These are phyloP conservation scores for Piedraia hortae DNA, from an alignment of 2,329 filamentous ascomycete species.

Conservation along the genomic window DNA sequence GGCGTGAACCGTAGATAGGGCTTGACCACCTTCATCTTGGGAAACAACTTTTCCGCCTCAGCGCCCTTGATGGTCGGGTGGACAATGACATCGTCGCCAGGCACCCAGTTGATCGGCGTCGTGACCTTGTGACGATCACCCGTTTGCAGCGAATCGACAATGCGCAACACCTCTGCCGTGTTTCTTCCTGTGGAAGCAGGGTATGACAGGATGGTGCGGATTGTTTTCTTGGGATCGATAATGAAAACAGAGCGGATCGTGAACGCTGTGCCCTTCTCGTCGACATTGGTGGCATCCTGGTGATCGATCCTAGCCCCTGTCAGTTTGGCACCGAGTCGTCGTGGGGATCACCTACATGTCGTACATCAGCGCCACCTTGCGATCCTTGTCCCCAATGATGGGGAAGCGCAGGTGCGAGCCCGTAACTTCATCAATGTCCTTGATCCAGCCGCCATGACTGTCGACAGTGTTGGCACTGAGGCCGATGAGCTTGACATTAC, in stretches of 20 bases:
- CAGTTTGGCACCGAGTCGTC: background rate
- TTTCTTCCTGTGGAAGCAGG: constrained; percentile 32
- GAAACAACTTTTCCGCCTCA: constrained; percentile 30
- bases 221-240: constrained; percentile 37
- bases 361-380: constrained; percentile 23
- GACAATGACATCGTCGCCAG: constrained; percentile 32
- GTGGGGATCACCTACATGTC: constrained; percentile 18
- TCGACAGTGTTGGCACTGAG: constrained; percentile 24
- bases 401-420: constrained; percentile 22
- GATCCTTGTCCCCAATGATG: constrained; percentile 26
- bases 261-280: constrained; percentile 28
- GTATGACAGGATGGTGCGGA: constrained; percentile 34
- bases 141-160: constrained; percentile 25
- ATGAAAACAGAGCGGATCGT: constrained; percentile 38
- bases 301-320: constrained; percentile 18
- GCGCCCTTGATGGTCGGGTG: constrained; percentile 30
- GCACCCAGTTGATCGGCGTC: constrained; percentile 34
- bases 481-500: constrained; percentile 33
- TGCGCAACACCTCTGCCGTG: constrained; percentile 24
- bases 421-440: constrained; percentile 25
- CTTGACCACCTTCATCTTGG: constrained; percentile 31
- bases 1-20: constrained; percentile 33
- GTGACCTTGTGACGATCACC: constrained; percentile 32
- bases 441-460: constrained; percentile 24
- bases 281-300: constrained; percentile 30